phyloP scores from a whole-genome alignment of 768 basidiomycete genomes.

The Mycena capillaripes region DNA sequence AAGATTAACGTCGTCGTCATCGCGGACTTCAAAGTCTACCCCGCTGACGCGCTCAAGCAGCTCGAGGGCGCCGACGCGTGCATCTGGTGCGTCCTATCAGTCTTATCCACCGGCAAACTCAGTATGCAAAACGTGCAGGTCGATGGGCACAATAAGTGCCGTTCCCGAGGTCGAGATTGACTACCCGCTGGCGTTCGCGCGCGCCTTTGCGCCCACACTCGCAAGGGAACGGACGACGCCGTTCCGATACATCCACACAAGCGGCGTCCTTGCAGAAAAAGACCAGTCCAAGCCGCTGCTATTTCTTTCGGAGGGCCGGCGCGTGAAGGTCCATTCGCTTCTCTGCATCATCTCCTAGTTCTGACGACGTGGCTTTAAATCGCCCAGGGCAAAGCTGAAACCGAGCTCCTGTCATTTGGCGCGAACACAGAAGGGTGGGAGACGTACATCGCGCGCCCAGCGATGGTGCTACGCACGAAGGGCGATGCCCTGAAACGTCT shows the following conservation, averaged over 20 bases:
- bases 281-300: slow-evolving; percentile 18
- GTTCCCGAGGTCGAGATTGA: slow-evolving; percentile 29
- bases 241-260: slow-evolving; percentile 14
- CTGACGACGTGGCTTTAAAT: no score
- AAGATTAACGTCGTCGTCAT: slow-evolving; percentile 16
- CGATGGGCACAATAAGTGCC: slow-evolving; percentile 7
- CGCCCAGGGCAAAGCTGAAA: neutral
- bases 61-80: slow-evolving; percentile 25
- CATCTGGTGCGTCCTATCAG: slow-evolving; percentile 8
- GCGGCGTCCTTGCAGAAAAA: slow-evolving; percentile 13
- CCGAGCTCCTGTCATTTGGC: no score
- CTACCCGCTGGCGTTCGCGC: slow-evolving; percentile 22
- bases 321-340: slow-evolving; percentile 5
- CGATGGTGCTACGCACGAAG: neutral
- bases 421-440: no score
- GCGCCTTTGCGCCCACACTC: neutral
- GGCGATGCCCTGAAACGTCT: neutral
- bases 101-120: no score
- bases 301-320: neutral
- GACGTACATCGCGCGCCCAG: slow-evolving; percentile 19
- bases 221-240: neutral
- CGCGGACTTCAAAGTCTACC: slow-evolving; percentile 16
- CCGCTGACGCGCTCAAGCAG: neutral
- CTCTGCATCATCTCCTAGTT: neutral
- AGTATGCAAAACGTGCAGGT: slow-evolving; percentile 1